Evolutionary conservation across 805 yeast genomes (phyloP), one percentile per base, ranked within the genome.

Genomic region (Kluyveromyces siamensis): DNA sequence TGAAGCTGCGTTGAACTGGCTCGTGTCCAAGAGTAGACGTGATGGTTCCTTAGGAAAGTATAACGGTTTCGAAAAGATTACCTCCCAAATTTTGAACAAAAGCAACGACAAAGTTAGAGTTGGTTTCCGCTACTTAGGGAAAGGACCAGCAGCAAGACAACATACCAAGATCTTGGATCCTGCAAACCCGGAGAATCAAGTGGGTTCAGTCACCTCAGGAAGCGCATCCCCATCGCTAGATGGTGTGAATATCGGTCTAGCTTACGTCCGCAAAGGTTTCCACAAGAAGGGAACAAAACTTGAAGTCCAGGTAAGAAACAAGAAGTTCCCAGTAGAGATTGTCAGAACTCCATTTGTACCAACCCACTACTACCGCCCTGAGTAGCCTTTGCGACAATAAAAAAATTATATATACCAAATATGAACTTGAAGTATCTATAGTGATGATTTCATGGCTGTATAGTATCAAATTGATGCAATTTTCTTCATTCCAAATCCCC

Each of bases 141-240:
- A 74, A 54, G 97, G 98, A 1, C 97, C 98, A 10, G 88, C 99
- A 1, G 96, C 98, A 33, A 81, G 99, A 67, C 84, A 83, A 25
- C 88, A 86, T 9, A 72, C 79, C 55, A 79, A 79, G 57, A 76
- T 91, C 13, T 83, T 74, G 54, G 66, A 63, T n/a, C 35, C 35
- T 30, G 79, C 76, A 27, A 81, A 81, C 19, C 70, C 72, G 30
- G 72, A 72, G 36, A 80, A 63, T 75, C 83, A 43, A 75, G 84
- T 63, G 49, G 75, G 68, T 55, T 62, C 50, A 51, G 81, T 69
- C 8, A 80, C 85, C 2, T 77, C 83, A 1, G 87, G 87, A 10
- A 71, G 78, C 61, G 75, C 75, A 63, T 81, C 78, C 63, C 98
- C 74, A 72, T 87, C 71, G 58, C 81, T 66, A 70, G 84, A 54